phyloP scores from a whole-genome alignment of 2,329 filamentous ascomycete genomes.

The Onygena corvina region DNA sequence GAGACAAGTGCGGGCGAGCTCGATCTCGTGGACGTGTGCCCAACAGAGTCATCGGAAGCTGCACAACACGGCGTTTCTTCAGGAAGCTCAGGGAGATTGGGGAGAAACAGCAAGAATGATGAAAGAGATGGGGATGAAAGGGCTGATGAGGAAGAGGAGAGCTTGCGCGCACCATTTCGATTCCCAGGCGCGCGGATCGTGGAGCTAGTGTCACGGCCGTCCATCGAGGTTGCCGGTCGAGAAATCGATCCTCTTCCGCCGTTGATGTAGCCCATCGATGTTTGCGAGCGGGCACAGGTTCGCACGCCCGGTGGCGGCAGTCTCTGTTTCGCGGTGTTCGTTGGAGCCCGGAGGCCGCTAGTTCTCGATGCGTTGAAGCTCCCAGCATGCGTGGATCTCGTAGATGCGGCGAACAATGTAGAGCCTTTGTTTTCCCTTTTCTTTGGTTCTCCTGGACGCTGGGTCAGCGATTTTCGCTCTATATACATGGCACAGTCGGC shows the following conservation, averaged over 20 bases:
- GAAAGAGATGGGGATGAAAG: constrained; percentile 11
- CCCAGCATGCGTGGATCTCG: not conserved
- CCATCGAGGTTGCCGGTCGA: constrained; percentile 34
- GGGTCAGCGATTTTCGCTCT: constrained; percentile 31
- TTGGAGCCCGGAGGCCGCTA: not conserved
- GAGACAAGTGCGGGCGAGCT: constrained; percentile 21
- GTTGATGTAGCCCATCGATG: constrained; percentile 25
- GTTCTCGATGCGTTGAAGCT: not conserved
- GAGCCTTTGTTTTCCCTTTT: constrained; percentile 21
- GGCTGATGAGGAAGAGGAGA: constrained; percentile 23
- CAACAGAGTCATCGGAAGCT: constrained; percentile 20
- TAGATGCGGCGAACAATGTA: not conserved
- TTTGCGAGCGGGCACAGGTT: constrained; percentile 38
- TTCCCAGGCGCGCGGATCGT: constrained; percentile 31
- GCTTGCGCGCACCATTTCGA: constrained; percentile 41
- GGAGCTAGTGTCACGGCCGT: constrained; percentile 30
- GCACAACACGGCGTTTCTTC: constrained; percentile 13
- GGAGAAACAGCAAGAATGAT: constrained; percentile 18
- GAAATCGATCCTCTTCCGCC: constrained; percentile 21
- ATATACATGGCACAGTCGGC: not conserved
- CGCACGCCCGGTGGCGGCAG: constrained; percentile 27
- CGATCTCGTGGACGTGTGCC: constrained; percentile 20
- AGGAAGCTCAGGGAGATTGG: constrained; percentile 11
- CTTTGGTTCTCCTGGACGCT: constrained; percentile 44
- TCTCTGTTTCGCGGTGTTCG: not conserved